Base-by-base conservation (phyloP, 2,329 filamentous ascomycete species). In the Fusarium poae region DNA sequence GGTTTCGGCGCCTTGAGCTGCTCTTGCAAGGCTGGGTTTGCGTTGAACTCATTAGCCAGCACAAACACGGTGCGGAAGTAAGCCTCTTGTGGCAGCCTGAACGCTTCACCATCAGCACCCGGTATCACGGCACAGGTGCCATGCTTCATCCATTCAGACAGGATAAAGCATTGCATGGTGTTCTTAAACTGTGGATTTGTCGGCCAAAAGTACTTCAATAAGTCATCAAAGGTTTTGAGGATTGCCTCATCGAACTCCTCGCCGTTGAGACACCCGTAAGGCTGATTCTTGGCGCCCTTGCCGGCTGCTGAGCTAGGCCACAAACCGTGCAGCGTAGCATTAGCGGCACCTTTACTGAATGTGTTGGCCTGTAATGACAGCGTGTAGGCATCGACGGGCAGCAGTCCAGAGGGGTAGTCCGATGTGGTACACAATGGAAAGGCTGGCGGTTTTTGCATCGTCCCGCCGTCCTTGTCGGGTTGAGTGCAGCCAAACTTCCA, bases 21-120 rank as follows among this genome's bases (percentile, higher is more conserved):
- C 3, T 37, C 2, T 3, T 25, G 56, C 2, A 58, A 5, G 0
- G 13, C 50, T 0, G 13, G 6, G 15, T 45, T 58, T 1, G 16
- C 20, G 13, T 58, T 45, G 2, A 45, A 56, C 23, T 45, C 50
- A 13, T n/a, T 43, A n/a, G 50, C 32, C 2, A 58, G 13, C 1
- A 58, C 56, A 58, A 58, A 58, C 1, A 32, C 56, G 0, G 50
- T 58, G 3, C 56, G 50, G 40, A 39, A 58, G 12, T 56, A 58
- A 4, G 56, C 3, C 25, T 58, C 50, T 3, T 56, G 56, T 4
- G 56, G 12, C 1, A 58, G 2, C 4, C 50, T 27, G 0, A 58
- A 58, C 7, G 39, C 50, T 9, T 21, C 7, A 3, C 39, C 15
- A 1, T 56, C 39, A 4, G 32, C 56, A 9, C 56, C 40, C 4